Percentiles rank a stretch among this genome's conserved stretches.
Conservation (phyloP, 2,329 filamentous ascomycete genomes). For the Ophiostoma quercus region DNA sequence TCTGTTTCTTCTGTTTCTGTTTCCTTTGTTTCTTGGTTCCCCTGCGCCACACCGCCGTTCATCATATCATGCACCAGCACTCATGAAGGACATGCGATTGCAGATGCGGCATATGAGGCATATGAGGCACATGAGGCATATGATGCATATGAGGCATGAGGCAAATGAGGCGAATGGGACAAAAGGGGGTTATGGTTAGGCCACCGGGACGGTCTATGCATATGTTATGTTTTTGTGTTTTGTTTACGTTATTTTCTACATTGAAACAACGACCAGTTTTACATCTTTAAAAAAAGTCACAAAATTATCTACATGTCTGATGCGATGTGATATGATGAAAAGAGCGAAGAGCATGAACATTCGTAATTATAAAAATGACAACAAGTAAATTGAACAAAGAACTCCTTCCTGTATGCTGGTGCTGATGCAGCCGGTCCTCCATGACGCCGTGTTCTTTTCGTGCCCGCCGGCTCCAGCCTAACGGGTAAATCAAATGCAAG, state of each 20-base stretch:
- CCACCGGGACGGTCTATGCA: conserved; percentile 5
- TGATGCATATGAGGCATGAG: background rate
- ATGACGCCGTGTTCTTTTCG: conserved; percentile 18
- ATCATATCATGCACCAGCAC: conserved; percentile 19
- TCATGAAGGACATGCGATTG: conserved; percentile 8
- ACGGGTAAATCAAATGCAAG: conserved; percentile 13
- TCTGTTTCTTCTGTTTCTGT: background rate
- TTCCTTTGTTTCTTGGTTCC: conserved; percentile 7
- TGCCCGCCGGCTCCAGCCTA: background rate
- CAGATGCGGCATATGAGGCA: background rate
- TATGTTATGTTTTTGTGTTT: background rate
- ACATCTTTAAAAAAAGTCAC: conserved; percentile 4
- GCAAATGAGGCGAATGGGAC: background rate
- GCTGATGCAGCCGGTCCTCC: conserved; percentile 20
- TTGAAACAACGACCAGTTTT: background rate
- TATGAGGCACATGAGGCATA: background rate
- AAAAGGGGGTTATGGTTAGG: conserved; percentile 11
- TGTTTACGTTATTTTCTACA: conserved; percentile 1
- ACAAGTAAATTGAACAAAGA: background rate
- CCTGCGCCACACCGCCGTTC: conserved; percentile 12
- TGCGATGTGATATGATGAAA: background rate
- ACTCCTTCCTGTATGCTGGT: conserved; percentile 19
- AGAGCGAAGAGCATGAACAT: conserved; percentile 2
- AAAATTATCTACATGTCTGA: background rate
- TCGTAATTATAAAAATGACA: background rate